These are phyloP conservation scores for Cladosporium halotolerans DNA, from an alignment of 2,329 filamentous ascomycete genomes.

Conservation along the genomic window DNA sequence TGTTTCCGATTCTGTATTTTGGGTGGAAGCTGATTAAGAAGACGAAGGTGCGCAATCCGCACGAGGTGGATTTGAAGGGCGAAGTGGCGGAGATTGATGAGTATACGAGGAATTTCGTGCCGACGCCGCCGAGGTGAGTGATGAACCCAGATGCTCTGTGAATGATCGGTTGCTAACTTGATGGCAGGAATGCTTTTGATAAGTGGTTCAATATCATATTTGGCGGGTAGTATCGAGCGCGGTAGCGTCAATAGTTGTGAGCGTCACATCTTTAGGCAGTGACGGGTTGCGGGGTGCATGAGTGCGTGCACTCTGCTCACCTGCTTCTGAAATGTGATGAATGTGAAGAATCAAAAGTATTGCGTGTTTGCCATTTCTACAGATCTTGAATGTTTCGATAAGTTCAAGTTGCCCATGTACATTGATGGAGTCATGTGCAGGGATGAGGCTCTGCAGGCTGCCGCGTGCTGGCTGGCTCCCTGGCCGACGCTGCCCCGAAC, in stretches of 20 bases:
- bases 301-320: too few species aligned
- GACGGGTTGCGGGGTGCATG: too few species aligned
- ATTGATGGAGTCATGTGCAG: too few species aligned
- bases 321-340: too few species aligned
- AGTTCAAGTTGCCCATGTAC: too few species aligned
- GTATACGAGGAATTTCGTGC: slow-evolving; percentile 42
- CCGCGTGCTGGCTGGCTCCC: background rate
- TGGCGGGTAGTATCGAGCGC: background rate
- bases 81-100: slow-evolving; percentile 57
- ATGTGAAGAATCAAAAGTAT: too few species aligned
- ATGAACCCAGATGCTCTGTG: background rate
- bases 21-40: slow-evolving; percentile 65
- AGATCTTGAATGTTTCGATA: too few species aligned
- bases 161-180: background rate
- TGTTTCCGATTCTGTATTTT: slow-evolving; percentile 63
- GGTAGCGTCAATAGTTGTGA: too few species aligned
- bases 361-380: too few species aligned
- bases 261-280: too few species aligned
- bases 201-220: slow-evolving; percentile 20
- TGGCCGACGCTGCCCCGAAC: background rate
- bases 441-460: too few species aligned
- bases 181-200: slow-evolving; percentile 31
- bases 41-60: slow-evolving; percentile 51
- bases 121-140: slow-evolving; percentile 24
- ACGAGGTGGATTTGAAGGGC: slow-evolving; percentile 57